Percentiles rank a stretch among this genome's conserved stretches.
Conservation (phyloP, 2,329 filamentous ascomycete genomes). For the Colletotrichum tamarilloi region DNA sequence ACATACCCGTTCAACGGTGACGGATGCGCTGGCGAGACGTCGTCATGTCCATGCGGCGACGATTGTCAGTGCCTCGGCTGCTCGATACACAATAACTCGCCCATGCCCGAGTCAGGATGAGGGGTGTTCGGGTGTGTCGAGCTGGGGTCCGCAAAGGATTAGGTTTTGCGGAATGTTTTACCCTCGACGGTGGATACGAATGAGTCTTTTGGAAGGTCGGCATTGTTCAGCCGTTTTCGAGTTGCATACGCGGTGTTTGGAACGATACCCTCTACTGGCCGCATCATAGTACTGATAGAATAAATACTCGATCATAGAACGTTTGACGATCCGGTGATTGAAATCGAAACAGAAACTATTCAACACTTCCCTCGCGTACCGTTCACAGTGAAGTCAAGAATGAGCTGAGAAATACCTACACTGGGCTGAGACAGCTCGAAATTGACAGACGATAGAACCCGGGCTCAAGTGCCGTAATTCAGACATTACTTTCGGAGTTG, state of each 20-base stretch:
- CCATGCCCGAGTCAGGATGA: slow-evolving; percentile 15
- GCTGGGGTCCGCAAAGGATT: not conserved
- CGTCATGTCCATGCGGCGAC: slow-evolving; percentile 68
- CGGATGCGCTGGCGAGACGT: slow-evolving; percentile 59
- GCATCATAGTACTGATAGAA: slow-evolving; percentile 8
- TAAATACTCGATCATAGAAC: not conserved
- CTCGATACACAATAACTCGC: slow-evolving; percentile 58
- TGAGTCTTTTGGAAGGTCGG: slow-evolving; percentile 5
- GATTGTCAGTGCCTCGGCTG: slow-evolving; percentile 70
- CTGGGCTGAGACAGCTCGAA: not conserved
- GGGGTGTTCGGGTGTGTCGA: not conserved
- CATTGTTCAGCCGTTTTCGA: slow-evolving; percentile 4
- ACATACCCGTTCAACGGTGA: slow-evolving; percentile 60
- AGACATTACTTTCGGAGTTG: not conserved
- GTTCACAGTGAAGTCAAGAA: not conserved
- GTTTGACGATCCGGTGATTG: not conserved
- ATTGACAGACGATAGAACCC: not conserved
- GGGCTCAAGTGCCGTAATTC: not conserved
- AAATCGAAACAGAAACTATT: not conserved
- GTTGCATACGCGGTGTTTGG: slow-evolving; percentile 23
- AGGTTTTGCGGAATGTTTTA: not conserved
- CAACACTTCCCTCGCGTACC: not conserved
- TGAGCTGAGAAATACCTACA: not conserved
- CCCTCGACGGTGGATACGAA: not conserved
- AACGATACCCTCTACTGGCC: slow-evolving; percentile 28